Conservation (phyloP, 2,329 filamentous ascomycete species). For the Camillea tinctor region DNA sequence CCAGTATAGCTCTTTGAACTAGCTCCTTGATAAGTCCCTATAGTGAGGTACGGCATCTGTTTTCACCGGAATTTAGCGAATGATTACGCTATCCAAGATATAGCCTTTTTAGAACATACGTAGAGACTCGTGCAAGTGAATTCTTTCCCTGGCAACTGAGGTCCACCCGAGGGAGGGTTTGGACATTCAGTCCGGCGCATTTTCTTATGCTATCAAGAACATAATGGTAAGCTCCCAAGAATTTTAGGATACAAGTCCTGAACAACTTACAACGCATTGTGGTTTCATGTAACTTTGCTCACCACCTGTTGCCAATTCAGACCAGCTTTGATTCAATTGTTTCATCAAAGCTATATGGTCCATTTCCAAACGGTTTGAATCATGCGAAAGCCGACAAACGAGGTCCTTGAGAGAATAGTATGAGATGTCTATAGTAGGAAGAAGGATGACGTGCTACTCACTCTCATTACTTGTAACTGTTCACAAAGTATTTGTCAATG, state of each 20-base stretch:
- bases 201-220: neutral
- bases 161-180: too few species aligned
- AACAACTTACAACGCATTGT: slow-evolving; percentile 10
- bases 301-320: slow-evolving; percentile 9
- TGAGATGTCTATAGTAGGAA: neutral
- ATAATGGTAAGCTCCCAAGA: neutral
- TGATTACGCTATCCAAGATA: neutral
- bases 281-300: slow-evolving; percentile 12
- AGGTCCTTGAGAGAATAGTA: slow-evolving; percentile 1
- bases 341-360: slow-evolving; percentile 2
- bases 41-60: slow-evolving; percentile 15
- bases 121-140: slow-evolving; percentile 1
- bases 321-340: slow-evolving; percentile 12
- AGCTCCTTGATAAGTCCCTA: slow-evolving; percentile 4
- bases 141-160: too few species aligned
- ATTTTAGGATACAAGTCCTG: neutral
- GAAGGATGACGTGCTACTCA: neutral
- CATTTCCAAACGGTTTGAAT: neutral
- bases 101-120: neutral
- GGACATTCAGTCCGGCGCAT: neutral
- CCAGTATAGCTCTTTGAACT: neutral
- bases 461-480: too few species aligned
- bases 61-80: slow-evolving; percentile 2
- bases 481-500: too few species aligned
- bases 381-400: slow-evolving; percentile 3